Conservation (phyloP, 2,329 filamentous ascomycete species). For the Colletotrichum simmondsii region DNA sequence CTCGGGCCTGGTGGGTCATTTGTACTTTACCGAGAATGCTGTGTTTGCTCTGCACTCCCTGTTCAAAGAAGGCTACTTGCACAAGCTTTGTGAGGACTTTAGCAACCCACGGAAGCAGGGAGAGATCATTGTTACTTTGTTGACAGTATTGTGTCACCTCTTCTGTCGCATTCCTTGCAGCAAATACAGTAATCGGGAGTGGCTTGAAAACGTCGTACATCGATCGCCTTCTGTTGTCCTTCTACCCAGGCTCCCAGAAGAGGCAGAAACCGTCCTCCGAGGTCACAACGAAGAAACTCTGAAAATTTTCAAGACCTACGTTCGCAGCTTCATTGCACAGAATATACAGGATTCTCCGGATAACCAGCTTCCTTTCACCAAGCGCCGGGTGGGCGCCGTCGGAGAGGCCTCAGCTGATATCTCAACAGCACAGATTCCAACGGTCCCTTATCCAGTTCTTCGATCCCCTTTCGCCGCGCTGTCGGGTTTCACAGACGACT, state of each 20-base stretch:
- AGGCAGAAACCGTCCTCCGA: slow-evolving; percentile 58
- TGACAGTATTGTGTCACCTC: slow-evolving; percentile 77
- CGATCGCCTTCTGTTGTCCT: slow-evolving; percentile 65
- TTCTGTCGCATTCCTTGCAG: slow-evolving; percentile 70
- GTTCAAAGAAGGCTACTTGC: slow-evolving; percentile 77
- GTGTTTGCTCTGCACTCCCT: slow-evolving; percentile 82
- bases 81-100: slow-evolving; percentile 68
- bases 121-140: slow-evolving; percentile 65
- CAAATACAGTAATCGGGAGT: slow-evolving; percentile 52
- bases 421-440: neutral
- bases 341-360: slow-evolving; percentile 65
- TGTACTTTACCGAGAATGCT: slow-evolving; percentile 82
- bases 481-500: slow-evolving; percentile 74
- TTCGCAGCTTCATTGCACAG: slow-evolving; percentile 74
- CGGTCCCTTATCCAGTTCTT: slow-evolving; percentile 55
- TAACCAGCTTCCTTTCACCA: slow-evolving; percentile 67
- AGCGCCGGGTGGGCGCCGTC: slow-evolving; percentile 28
- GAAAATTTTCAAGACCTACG: slow-evolving; percentile 74
- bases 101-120: slow-evolving; percentile 53
- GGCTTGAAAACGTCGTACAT: slow-evolving; percentile 59
- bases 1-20: slow-evolving; percentile 74
- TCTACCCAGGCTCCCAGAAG: slow-evolving; percentile 47
- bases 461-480: slow-evolving; percentile 78
- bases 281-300: slow-evolving; percentile 75
- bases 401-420: neutral